These are phyloP conservation scores for Penicillium glabrum DNA, from an alignment of 2,329 filamentous ascomycete genomes.

Conservation along the genomic window DNA sequence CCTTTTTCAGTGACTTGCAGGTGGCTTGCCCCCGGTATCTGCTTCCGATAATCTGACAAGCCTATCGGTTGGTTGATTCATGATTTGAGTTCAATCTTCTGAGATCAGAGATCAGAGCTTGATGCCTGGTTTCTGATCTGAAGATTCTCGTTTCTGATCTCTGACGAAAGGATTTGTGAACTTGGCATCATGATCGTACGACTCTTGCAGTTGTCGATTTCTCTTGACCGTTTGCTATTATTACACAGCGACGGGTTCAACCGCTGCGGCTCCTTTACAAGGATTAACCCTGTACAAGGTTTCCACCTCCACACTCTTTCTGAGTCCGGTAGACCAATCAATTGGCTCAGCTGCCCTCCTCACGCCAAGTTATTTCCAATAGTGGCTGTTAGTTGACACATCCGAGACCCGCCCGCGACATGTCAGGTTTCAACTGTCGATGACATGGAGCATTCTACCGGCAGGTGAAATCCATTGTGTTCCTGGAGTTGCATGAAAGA, in stretches of 20 bases:
- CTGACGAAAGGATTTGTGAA: neutral
- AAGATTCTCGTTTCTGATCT: neutral
- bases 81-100: constrained; percentile 7
- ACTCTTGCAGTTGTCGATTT: neutral
- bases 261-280: neutral
- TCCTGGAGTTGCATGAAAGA: neutral
- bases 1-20: constrained; percentile 20
- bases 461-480: neutral
- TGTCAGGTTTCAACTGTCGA: constrained; percentile 21
- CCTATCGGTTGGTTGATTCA: neutral
- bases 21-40: neutral
- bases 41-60: constrained; percentile 12
- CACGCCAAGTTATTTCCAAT: constrained; percentile 18
- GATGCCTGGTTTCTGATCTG: constrained; percentile 1
- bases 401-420: constrained; percentile 16
- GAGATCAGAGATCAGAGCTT: constrained; percentile 8
- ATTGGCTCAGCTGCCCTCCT: neutral
- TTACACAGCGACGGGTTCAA: constrained; percentile 1
- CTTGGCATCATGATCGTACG: neutral
- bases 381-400: constrained; percentile 13
- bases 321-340: constrained; percentile 9
- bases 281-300: neutral
- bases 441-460: constrained; percentile 1
- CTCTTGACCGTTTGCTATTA: neutral
- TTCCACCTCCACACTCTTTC: neutral